Evolutionary conservation across 1,139 yeast species (phyloP), one percentile per base, ranked within the genome.

Genomic region (Sugiyamaella pinicola): DNA sequence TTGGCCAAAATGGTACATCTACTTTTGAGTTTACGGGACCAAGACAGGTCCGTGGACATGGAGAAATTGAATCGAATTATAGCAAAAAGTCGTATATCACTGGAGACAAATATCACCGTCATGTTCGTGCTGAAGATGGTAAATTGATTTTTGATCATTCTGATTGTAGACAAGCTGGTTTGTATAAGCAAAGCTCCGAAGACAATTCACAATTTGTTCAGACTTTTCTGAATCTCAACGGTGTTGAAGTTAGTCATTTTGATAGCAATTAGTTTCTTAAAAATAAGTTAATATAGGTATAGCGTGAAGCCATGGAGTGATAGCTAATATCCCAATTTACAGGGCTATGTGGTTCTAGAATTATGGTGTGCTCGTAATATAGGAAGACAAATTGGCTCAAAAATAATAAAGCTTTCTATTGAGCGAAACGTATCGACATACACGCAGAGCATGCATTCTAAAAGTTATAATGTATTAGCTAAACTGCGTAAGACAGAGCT

Each of bases 1-100:
- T 53, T n/a, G 53, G 50, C 10, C 59, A 56, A 29, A 54, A 53
- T 28, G 61, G 59, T 17, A 38, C 54, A 8, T 53, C 61, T 1
- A 22, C 44, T 7, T 55, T 55, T 40, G 42, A 44, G 22, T 55
- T 55, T 28, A 49, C 52, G 8, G 57, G 52, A 5, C 55, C 55
- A 4, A 35, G 57, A 17, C 52, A 49, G 18, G 57, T 55, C 24
- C 33, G 13, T 21, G 57, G 57, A 3, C 41, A 39, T 26, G 57
- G 54, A 10, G 24, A 47, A n/a, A 44, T 49, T 7, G 53, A 50
- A 37, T 15, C 53, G 10, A 49, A 53, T 31, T 53, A 49, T 26
- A 45, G 33, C 19, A 43, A 42, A 31, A 12, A 12, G 22, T 37
- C 24, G 5, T 28, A 33, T 22, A 43, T 15, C 18, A 19, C 52